phyloP scores from a whole-genome alignment of 352 stramenopile species.

The Phytopythium delawarense region DNA sequence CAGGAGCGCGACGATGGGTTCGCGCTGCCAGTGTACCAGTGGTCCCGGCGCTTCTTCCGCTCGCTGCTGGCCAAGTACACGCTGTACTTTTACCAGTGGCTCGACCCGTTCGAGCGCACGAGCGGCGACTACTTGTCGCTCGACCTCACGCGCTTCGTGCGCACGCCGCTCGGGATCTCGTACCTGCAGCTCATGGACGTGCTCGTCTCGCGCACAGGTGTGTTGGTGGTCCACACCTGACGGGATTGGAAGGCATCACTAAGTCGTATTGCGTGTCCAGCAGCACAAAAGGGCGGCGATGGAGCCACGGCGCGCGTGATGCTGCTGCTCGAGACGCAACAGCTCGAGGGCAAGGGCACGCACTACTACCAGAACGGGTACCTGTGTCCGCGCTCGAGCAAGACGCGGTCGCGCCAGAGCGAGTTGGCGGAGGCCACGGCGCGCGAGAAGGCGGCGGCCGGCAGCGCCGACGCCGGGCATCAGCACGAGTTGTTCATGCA shows the following conservation, averaged over 20 bases:
- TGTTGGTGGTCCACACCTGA: conserved; percentile 11
- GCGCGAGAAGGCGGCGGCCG: conserved; percentile 11
- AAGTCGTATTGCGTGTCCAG: conserved; percentile 8
- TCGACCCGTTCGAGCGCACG: conserved; percentile 65
- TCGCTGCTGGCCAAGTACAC: conserved; percentile 82
- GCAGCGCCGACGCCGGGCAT: background rate
- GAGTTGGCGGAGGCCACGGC: conserved; percentile 22
- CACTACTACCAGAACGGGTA: conserved; percentile 80
- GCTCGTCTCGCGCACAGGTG: conserved; percentile 59
- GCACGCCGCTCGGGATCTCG: conserved; percentile 69
- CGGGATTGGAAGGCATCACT: conserved; percentile 3
- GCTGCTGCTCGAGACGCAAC: conserved; percentile 74
- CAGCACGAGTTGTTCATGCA: conserved; percentile 49
- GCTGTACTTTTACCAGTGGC: conserved; percentile 79
- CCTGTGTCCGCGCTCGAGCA: conserved; percentile 58
- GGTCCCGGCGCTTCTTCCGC: conserved; percentile 78
- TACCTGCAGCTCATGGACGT: conserved; percentile 84
- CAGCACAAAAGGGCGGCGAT: conserved; percentile 49
- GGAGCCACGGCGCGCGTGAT: conserved; percentile 43
- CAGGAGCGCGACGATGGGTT: conserved; percentile 78
- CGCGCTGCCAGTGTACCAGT: conserved; percentile 75
- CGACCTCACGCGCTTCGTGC: conserved; percentile 69
- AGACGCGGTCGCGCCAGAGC: conserved; percentile 28
- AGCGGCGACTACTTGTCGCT: conserved; percentile 49
- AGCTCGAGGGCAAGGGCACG: conserved; percentile 67